Conservation (phyloP, 208 protist genomes). For the Wallacemonas sp. region DNA sequence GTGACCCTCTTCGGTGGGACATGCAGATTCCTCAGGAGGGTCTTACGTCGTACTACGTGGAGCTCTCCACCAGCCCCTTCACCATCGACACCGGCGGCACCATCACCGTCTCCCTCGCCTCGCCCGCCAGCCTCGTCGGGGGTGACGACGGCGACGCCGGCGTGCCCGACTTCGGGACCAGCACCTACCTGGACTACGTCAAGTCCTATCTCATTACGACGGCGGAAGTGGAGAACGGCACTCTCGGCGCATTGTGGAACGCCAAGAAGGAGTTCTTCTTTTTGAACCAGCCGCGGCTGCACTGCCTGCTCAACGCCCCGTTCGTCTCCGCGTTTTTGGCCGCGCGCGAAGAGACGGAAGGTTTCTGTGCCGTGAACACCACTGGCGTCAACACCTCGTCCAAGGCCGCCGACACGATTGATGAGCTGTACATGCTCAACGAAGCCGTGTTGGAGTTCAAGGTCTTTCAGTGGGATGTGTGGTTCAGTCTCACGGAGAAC, state of each 20-base stretch:
- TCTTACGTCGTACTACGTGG: slow-evolving; percentile 18
- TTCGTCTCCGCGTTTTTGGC: neutral
- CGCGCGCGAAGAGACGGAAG: slow-evolving; percentile 12
- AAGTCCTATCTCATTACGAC: neutral
- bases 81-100: slow-evolving; percentile 24
- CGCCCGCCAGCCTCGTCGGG: neutral
- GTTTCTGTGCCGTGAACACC: slow-evolving; percentile 13
- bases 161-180: neutral
- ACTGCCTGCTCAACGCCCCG: slow-evolving; percentile 34
- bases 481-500: slow-evolving; percentile 25
- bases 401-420: neutral
- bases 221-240: neutral
- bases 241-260: neutral
- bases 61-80: slow-evolving; percentile 21
- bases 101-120: slow-evolving; percentile 18
- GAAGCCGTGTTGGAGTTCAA: slow-evolving; percentile 35
- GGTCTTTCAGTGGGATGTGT: slow-evolving; percentile 44
- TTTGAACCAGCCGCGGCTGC: slow-evolving; percentile 43
- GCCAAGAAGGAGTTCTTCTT: slow-evolving; percentile 31
- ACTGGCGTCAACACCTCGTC: neutral
- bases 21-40: neutral
- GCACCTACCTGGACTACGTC: neutral
- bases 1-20: neutral
- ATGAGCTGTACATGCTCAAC: slow-evolving; percentile 18
- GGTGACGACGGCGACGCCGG: neutral